phyloP scores from a whole-genome alignment of 495 filamentous ascomycete genomes.

The Annulohypoxylon maeteangense region DNA sequence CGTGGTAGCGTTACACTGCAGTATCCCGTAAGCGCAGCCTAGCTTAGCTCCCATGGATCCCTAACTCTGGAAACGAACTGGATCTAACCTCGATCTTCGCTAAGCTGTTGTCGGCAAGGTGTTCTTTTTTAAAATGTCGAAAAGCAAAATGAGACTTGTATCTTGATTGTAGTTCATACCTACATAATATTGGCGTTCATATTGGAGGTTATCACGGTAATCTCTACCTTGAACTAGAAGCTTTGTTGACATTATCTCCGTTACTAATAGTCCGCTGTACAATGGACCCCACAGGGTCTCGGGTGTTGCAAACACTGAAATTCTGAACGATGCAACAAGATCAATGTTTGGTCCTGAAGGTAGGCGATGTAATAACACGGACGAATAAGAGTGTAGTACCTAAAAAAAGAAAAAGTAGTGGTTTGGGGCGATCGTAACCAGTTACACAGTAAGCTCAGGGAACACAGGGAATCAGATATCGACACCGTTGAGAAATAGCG shows the following conservation, averaged over 20 bases:
- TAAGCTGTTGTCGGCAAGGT: neutral
- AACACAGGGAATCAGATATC: neutral
- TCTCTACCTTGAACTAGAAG: neutral
- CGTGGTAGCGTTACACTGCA: slow-evolving; percentile 21
- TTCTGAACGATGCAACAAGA: neutral
- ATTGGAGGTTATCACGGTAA: neutral
- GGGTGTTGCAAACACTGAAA: neutral
- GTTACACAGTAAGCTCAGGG: neutral
- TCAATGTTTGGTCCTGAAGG: neutral
- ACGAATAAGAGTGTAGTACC: neutral
- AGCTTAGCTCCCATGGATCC: neutral
- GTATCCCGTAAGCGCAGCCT: neutral
- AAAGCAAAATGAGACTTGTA: neutral
- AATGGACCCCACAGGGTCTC: neutral
- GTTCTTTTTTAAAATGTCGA: neutral
- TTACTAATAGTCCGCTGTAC: neutral
- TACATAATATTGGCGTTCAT: neutral
- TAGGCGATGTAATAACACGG: neutral
- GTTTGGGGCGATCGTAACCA: neutral
- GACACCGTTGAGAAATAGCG: neutral
- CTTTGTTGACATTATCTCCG: neutral
- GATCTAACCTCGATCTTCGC: slow-evolving; percentile 6
- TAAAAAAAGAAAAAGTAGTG: neutral
- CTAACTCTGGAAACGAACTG: neutral
- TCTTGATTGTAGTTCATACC: neutral